Evolutionary conservation across 257 asterid species (phyloP), one percentile per base, ranked within the genome.

Genomic region (Vinca minor): DNA sequence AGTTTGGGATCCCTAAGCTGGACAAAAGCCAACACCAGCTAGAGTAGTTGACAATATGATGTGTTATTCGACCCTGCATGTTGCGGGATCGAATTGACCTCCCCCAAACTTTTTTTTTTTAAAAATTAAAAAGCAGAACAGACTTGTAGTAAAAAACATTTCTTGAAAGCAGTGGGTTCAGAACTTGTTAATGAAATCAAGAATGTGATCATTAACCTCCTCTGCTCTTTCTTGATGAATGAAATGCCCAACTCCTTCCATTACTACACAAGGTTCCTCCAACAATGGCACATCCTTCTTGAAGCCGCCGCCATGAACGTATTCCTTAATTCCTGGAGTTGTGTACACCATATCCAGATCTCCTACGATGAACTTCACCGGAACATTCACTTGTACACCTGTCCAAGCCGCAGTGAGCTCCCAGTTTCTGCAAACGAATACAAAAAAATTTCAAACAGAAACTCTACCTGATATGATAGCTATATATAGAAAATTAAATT

Each of bases 251-350:
- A 81, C 81, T n/a, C 87, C 78, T 62, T 82, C 74, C 64, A 92
- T 45, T 58, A 92, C 84, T 10, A 84, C 84, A 13, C 82, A 72
- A 58, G 86, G 74, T 1, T 89, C 96, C 61, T 84, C 89, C 74
- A 89, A 52, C 64, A 85, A 52, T 0, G 98, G 97, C 38, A 92
- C 98, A 21, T 92, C 97, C 1, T 73, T 69, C 41, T 85, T 87
- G 87, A 92, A 87, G 1, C 81, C 89, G 6, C 95, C 96, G 0
- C 91, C 91, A n/a, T 85, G 91, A 5, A 92, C 83, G 14, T 89
- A 92, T 65, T 92, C 97, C 84, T 87, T 87, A 44, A 83, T 71
- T 23, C 98, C 98, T 14, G 94, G 95, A 0, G 95, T 92, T 0
- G 79, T 87, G 68, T 92, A 92, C 63, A 83, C 78, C 89, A 87